Percentiles rank a stretch among this genome's conserved stretches.
Evolutionary conservation across 768 basidiomycete species (phyloP).

Genomic region (Clitopilus passeckerianus): DNA sequence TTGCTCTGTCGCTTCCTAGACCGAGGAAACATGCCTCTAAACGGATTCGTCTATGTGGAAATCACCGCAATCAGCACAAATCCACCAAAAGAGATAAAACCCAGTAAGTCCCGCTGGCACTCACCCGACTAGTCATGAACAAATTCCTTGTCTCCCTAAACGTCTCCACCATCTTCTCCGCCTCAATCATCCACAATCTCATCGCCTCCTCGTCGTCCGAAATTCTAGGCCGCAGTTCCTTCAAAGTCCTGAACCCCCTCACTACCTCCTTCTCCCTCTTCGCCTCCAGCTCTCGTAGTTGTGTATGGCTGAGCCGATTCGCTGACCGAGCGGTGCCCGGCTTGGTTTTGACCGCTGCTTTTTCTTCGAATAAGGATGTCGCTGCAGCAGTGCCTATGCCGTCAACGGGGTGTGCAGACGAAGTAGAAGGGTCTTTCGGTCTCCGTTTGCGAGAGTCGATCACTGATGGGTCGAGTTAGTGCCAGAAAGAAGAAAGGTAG

Average conservation of each 20-base stretch:
- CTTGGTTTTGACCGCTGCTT: conserved; percentile 27
- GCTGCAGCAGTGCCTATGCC: conserved; percentile 6
- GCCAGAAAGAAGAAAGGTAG: neutral
- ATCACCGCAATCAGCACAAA: conserved; percentile 2
- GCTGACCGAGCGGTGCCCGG: conserved; percentile 23
- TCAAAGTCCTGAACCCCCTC: conserved; percentile 52
- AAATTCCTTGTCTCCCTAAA: conserved; percentile 84
- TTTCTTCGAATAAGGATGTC: conserved; percentile 64
- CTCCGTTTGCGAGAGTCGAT: conserved; percentile 54
- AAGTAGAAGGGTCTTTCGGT: conserved; percentile 9
- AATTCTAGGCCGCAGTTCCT: conserved; percentile 60
- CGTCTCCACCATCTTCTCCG: conserved; percentile 81
- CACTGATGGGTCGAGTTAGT: conserved; percentile 24
- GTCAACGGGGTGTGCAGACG: conserved; percentile 11
- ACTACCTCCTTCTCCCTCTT: conserved; percentile 63
- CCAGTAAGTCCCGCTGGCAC: conserved; percentile 14
- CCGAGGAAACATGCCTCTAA: conserved; percentile 67
- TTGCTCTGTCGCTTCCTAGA: conserved; percentile 30
- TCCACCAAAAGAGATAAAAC: neutral
- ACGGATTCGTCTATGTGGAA: conserved; percentile 40
- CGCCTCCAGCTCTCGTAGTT: conserved; percentile 58
- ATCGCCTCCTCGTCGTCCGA: conserved; percentile 40
- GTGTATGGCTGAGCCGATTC: conserved; percentile 50
- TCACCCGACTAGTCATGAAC: conserved; percentile 74
- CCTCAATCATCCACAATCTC: conserved; percentile 77